A percentile compares a stretch with the other conserved stretches of the same genome.
Conservation (phyloP, 768 basidiomycete genomes). For the Lentinula aciculospora region DNA sequence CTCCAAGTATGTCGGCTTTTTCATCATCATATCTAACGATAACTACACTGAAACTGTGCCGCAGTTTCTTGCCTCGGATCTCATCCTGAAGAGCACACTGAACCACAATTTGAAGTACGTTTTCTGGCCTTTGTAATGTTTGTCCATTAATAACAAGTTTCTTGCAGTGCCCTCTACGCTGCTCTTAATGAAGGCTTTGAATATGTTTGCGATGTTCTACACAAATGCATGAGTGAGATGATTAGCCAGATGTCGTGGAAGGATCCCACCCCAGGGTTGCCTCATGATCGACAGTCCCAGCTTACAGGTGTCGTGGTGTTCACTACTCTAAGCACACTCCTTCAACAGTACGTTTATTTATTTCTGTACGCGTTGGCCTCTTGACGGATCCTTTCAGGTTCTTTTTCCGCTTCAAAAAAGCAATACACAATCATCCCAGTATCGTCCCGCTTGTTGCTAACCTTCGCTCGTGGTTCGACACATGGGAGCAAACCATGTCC, state of each 20-base stretch:
- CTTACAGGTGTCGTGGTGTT: conserved; percentile 22
- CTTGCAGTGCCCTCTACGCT: not conserved
- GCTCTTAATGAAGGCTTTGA: conserved; percentile 22
- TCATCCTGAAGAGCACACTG: conserved; percentile 36
- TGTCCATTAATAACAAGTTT: conserved; percentile 28
- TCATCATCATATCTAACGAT: not conserved
- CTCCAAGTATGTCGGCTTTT: conserved; percentile 43
- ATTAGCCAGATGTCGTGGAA: conserved; percentile 17
- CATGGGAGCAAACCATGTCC: conserved; percentile 40
- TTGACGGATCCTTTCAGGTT: conserved; percentile 28
- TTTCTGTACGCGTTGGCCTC: conserved; percentile 22
- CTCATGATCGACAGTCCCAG: conserved; percentile 7
- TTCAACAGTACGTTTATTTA: conserved; percentile 13
- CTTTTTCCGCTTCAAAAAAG: conserved; percentile 54
- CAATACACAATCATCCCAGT: conserved; percentile 37
- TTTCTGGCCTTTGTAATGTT: conserved; percentile 11
- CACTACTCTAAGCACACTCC: conserved; percentile 17
- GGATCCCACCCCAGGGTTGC: conserved; percentile 11
- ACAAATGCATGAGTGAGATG: conserved; percentile 17
- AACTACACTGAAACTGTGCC: not conserved
- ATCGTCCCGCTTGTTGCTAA: conserved; percentile 34
- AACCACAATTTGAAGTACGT: conserved; percentile 37
- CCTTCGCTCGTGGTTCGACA: conserved; percentile 38
- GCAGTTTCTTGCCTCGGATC: conserved; percentile 56
- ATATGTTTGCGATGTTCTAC: conserved; percentile 13